Conservation (phyloP, 192 early-diverging fungal genomes). For the Lobosporangium transversale region DNA sequence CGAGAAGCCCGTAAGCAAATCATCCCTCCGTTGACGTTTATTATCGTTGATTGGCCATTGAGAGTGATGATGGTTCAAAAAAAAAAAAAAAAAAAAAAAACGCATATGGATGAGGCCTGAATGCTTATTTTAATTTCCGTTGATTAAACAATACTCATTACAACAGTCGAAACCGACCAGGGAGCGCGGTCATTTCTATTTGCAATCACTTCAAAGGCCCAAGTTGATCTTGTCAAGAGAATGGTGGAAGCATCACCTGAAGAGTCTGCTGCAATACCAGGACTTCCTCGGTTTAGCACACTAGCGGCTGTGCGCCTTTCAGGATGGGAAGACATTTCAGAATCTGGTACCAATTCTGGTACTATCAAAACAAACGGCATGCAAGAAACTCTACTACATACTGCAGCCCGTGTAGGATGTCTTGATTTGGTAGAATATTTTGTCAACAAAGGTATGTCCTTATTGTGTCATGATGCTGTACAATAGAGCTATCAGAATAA, state of each 20-base stretch:
- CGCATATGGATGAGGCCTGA: too few relatives aligned
- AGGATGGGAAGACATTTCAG: constrained; percentile 43
- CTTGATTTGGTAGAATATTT: constrained; percentile 24
- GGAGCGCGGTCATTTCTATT: constrained; percentile 36
- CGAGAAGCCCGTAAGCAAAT: constrained; percentile 24
- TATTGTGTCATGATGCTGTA: not conserved
- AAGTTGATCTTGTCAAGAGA: constrained; percentile 20
- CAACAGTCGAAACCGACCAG: constrained; percentile 34
- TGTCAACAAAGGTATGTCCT: constrained; percentile 22
- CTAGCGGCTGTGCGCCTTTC: constrained; percentile 20
- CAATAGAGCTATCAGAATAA: not conserved
- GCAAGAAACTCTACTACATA: constrained; percentile 48
- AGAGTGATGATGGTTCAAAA: too few relatives aligned
- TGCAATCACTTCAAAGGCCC: not conserved
- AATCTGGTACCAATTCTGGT: not conserved
- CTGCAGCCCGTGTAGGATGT: constrained; percentile 29
- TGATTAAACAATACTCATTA: too few relatives aligned
- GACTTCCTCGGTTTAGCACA: constrained; percentile 12
- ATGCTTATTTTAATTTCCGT: too few relatives aligned
- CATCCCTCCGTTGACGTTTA: not conserved
- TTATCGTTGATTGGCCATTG: not conserved
- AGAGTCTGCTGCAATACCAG: constrained; percentile 4
- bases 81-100: too few relatives aligned
- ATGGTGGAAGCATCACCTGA: constrained; percentile 25
- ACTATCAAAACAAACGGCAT: constrained; percentile 9